Conservation (phyloP, 208 protist genomes). For the Porcisia deanei region DNA sequence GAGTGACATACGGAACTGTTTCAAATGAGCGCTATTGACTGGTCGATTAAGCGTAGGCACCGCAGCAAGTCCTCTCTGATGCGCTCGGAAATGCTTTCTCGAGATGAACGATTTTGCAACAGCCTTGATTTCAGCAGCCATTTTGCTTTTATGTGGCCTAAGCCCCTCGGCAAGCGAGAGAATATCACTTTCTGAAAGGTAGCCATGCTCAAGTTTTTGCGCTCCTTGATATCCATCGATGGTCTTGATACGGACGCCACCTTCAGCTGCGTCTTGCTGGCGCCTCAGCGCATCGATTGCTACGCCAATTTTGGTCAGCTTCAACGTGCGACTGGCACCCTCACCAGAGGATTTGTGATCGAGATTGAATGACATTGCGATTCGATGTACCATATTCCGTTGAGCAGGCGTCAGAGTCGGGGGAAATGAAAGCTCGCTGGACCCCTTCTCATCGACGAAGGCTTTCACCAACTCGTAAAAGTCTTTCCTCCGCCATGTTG, state of each 20-base stretch:
- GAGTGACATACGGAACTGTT: slow-evolving; percentile 57
- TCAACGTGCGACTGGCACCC: slow-evolving; percentile 46
- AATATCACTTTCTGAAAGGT: slow-evolving; percentile 33
- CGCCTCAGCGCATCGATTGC: slow-evolving; percentile 32
- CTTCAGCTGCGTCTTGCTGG: slow-evolving; percentile 37
- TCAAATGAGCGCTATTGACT: slow-evolving; percentile 34
- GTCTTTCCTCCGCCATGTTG: slow-evolving; percentile 74
- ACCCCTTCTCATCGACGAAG: slow-evolving; percentile 70
- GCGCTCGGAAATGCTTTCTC: slow-evolving; percentile 37
- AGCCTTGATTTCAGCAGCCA: slow-evolving; percentile 49
- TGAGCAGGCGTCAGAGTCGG: slow-evolving; percentile 57
- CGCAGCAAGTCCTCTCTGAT: slow-evolving; percentile 40
- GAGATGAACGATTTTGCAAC: slow-evolving; percentile 26
- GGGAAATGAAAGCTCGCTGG: slow-evolving; percentile 67
- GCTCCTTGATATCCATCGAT: slow-evolving; percentile 82
- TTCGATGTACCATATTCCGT: slow-evolving; percentile 68
- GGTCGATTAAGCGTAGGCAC: slow-evolving; percentile 25
- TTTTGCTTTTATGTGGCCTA: slow-evolving; percentile 41
- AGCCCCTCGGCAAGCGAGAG: slow-evolving; percentile 30
- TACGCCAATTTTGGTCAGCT: slow-evolving; percentile 59
- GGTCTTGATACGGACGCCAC: slow-evolving; percentile 52
- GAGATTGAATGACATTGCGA: slow-evolving; percentile 67
- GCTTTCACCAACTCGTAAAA: slow-evolving; percentile 71
- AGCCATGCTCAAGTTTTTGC: slow-evolving; percentile 56
- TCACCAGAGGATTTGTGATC: slow-evolving; percentile 70